Conservation (phyloP, 139 green algal genomes). For the Micractinium sp. region DNA sequence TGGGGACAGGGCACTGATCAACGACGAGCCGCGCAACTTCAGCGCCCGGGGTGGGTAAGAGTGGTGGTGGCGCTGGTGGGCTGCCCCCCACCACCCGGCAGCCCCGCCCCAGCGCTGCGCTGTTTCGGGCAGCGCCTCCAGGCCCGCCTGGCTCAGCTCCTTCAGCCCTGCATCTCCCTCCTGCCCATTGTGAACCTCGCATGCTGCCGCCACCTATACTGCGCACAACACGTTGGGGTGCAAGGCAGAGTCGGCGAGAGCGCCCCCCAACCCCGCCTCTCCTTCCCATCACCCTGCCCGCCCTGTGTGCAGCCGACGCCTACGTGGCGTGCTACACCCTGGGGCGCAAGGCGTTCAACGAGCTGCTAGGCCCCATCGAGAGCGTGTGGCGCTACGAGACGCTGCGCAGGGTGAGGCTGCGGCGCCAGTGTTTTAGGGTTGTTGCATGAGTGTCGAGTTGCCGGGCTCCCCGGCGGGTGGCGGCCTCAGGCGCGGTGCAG, state of each 20-base stretch:
- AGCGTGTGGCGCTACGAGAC: constrained; percentile 86
- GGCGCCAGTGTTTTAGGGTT: too few species aligned
- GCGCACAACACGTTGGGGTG: too few species aligned
- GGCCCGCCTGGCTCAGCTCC: background rate
- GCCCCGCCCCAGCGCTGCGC: background rate
- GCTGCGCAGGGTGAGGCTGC: constrained; percentile 70
- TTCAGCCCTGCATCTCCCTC: background rate
- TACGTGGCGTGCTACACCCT: constrained; percentile 78
- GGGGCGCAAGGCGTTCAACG: constrained; percentile 66
- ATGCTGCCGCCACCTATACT: too few species aligned
- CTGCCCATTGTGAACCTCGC: too few species aligned
- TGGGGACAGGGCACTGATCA: constrained; percentile 82
- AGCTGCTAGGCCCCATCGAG: constrained; percentile 87
- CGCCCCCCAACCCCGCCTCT: background rate
- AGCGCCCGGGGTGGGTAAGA: background rate
- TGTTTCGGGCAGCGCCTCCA: constrained; percentile 1
- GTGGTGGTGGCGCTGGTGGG: background rate
- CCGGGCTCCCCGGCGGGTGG: too few species aligned
- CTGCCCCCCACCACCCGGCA: background rate
- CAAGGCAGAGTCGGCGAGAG: background rate
- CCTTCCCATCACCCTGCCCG: background rate
- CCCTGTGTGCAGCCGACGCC: constrained; percentile 46
- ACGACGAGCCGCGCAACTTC: constrained; percentile 43
- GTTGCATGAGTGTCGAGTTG: too few species aligned
- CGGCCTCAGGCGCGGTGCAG: too few species aligned